Conservation (phyloP, 2,329 filamentous ascomycete genomes). For the Byssothecium circinans region DNA sequence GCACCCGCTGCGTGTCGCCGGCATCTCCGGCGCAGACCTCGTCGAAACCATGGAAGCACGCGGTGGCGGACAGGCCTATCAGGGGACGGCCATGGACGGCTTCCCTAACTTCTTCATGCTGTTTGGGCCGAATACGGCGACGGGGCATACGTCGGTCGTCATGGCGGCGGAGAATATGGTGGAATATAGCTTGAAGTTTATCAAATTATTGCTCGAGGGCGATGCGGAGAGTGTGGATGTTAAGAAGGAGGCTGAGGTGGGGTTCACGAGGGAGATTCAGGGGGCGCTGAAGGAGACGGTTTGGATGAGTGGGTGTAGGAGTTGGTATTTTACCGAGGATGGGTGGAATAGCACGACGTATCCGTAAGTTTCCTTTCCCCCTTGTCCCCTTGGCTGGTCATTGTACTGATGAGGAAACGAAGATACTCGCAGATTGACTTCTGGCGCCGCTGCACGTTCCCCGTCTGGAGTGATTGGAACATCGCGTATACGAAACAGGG, state of each 20-base stretch:
- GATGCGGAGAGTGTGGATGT: conserved; percentile 86
- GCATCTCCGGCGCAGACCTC: conserved; percentile 54
- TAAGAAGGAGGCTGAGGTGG: conserved; percentile 77
- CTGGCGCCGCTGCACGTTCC: conserved; percentile 54
- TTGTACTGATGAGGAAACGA: too few species aligned
- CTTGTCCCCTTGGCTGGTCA: too few species aligned
- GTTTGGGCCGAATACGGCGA: conserved; percentile 64
- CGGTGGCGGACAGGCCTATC: conserved; percentile 65
- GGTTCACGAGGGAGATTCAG: conserved; percentile 49
- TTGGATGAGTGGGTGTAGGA: conserved; percentile 55
- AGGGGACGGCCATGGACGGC: conserved; percentile 58
- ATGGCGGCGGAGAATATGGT: conserved; percentile 64
- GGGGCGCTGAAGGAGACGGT: conserved; percentile 54
- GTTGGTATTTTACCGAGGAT: conserved; percentile 72
- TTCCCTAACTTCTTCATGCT: conserved; percentile 69
- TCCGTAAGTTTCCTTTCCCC: conserved; percentile 28
- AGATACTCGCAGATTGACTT: conserved; percentile 54
- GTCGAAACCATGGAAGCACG: conserved; percentile 60
- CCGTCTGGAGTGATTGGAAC: conserved; percentile 58
- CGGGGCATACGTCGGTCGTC: conserved; percentile 63
- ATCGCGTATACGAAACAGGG: conserved; percentile 56
- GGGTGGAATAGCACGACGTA: conserved; percentile 77
- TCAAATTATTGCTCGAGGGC: conserved; percentile 75
- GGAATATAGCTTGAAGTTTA: conserved; percentile 61
- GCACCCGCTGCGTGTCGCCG: conserved; percentile 56